Percentiles rank a stretch among this genome's conserved stretches.
These are phyloP conservation scores for Byssoonygena ceratinophila DNA, from an alignment of 2,329 filamentous ascomycete species.

Conservation along the genomic window DNA sequence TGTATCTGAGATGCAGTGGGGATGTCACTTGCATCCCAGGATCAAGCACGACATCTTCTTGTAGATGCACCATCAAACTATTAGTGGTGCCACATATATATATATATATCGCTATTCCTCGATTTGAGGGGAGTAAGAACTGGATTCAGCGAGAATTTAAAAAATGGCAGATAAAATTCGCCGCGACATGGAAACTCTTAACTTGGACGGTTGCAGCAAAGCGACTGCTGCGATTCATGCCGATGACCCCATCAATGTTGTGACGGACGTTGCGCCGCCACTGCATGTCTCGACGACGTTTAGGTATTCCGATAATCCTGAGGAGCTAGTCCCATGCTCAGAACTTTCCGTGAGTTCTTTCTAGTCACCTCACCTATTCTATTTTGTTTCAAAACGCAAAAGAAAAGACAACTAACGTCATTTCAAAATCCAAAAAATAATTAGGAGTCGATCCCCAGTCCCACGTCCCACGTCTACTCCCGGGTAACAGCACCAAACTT, in stretches of 20 bases:
- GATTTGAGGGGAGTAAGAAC: not conserved
- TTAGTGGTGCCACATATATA: too few species aligned
- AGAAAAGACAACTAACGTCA: too few species aligned
- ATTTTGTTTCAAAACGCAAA: too few species aligned
- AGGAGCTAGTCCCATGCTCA: constrained; percentile 46
- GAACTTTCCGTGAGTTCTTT: constrained; percentile 31
- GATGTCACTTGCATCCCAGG: not conserved
- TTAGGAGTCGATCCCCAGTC: constrained; percentile 16
- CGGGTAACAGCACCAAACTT: constrained; percentile 67
- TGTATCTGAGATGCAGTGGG: not conserved
- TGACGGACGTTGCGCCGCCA: constrained; percentile 73
- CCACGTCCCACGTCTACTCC: constrained; percentile 63
- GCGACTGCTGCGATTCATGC: constrained; percentile 70
- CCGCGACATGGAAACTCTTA: constrained; percentile 6
- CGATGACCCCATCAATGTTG: constrained; percentile 63
- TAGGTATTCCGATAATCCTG: constrained; percentile 63
- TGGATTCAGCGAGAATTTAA: not conserved
- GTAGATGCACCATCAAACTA: not conserved
- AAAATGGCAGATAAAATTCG: not conserved
- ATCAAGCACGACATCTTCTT: not conserved
- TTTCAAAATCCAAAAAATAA: too few species aligned
- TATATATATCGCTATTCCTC: not conserved
- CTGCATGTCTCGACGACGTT: constrained; percentile 89
- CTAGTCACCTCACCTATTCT: not conserved
- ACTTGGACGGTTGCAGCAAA: constrained; percentile 29